Evolutionary conservation across 2,329 filamentous ascomycete genomes (phyloP).

Genomic region (Magnaporthales sp.): DNA sequence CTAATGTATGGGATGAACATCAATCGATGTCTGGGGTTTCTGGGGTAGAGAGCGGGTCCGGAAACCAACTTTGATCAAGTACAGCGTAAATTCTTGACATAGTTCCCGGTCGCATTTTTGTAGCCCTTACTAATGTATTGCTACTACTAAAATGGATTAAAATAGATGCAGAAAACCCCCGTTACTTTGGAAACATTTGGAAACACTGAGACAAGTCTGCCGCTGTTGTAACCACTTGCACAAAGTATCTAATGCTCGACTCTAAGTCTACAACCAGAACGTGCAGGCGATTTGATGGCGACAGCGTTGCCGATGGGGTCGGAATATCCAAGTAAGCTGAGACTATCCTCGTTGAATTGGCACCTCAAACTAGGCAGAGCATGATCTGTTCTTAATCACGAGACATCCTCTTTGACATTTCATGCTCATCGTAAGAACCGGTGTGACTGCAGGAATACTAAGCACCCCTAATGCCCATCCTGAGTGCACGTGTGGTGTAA

Average conservation of each 20-base stretch:
- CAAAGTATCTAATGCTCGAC: background rate
- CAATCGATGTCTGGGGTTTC: background rate
- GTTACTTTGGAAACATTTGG: background rate
- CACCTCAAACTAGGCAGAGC: too few relatives aligned
- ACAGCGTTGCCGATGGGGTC: background rate
- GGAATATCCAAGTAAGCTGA: too few relatives aligned
- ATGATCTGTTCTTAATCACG: too few relatives aligned
- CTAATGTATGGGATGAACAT: background rate
- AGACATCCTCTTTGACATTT: background rate
- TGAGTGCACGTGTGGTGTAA: background rate
- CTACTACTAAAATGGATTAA: background rate
- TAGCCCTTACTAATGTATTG: background rate
- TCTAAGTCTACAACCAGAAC: too few relatives aligned
- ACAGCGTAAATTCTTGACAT: background rate
- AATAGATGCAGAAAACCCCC: background rate
- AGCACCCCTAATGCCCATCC: too few relatives aligned
- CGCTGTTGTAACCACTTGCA: background rate
- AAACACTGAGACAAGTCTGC: background rate
- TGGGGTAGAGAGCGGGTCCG: background rate
- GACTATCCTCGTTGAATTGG: too few relatives aligned
- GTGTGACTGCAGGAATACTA: background rate
- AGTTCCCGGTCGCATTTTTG: background rate
- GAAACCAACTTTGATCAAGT: background rate
- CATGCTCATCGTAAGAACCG: background rate
- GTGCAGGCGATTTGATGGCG: too few relatives aligned